Evolutionary conservation across 2,329 filamentous ascomycete species (phyloP), one percentile per base, ranked within the genome.

Genomic region (Ophiostoma quercus): DNA sequence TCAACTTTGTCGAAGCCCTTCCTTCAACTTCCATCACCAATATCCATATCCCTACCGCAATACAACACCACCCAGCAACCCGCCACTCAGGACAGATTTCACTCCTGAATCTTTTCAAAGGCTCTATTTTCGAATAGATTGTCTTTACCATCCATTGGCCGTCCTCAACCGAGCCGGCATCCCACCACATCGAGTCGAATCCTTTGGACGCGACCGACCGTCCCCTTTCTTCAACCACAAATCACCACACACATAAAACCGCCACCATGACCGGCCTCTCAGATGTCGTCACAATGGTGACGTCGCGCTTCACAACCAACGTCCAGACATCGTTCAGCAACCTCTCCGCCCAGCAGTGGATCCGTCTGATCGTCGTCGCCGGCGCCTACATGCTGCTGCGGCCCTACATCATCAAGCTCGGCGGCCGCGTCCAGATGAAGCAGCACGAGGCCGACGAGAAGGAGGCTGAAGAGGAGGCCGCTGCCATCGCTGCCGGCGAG

Each of bases 351-450:
- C 79, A 86, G 74, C 80, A 84, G 60, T 88, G 84, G 82, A 84
- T 95, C 75, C 90, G 92, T 66, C 83, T 95, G 71, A 79, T 92
- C 74, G 84, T 88, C 74, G 85, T 92, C 72, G 85, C 92, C 25
- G 87, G 92, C 75, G 88, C 86, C 69, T 96, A 94, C 81, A 77
- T 88, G 73, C 84, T 95, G 68, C 75, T 92, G 32, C 88, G 92
- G 0, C 91, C 91, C 0, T 92, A 92, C 77, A 78, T 94, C 68
- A 83, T 94, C 75, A 90, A 89, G 76, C 79, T 87, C 51, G 88
- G 87, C 74, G 86, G 84, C 71, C 87, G 85, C 75, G 79, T 84
- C 73, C 87, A 91, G 76, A 85, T 88, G 77, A 84, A 84, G 75
- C 83, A 89, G 76, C 82, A 90, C 76, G 87, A 89, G 75, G 83